Percentiles rank a stretch among this genome's conserved stretches.
Conservation (phyloP, 169 alveolate genomes). For the Eimeria nieschulzi region DNA sequence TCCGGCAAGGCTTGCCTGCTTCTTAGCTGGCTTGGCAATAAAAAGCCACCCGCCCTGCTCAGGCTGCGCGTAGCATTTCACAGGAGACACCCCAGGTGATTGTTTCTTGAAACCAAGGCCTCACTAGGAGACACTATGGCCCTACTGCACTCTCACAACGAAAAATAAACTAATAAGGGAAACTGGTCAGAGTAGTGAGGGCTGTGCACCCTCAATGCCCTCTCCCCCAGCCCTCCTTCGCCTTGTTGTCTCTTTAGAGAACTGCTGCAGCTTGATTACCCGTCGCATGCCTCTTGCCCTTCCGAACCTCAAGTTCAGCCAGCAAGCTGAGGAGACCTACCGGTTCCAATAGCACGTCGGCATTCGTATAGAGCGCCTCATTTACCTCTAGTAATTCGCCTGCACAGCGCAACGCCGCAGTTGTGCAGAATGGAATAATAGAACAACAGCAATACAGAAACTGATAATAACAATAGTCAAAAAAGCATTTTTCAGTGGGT, state of each 20-base stretch:
- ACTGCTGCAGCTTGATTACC: no score
- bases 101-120: background rate
- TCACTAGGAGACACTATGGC: background rate
- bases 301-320: background rate
- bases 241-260: no score
- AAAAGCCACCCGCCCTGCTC: slow-evolving; percentile 6
- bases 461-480: no score
- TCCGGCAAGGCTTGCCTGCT: background rate
- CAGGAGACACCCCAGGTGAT: background rate
- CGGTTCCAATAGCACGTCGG: background rate
- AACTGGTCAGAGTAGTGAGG: background rate
- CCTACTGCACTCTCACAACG: no score
- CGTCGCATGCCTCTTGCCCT: no score
- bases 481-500: no score
- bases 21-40: slow-evolving; percentile 4
- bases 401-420: background rate
- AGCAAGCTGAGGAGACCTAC: background rate
- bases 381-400: slow-evolving; percentile 5
- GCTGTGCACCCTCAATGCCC: background rate
- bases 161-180: no score
- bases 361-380: background rate
- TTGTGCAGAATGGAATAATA: no score
- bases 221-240: no score
- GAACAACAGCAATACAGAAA: no score
- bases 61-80: background rate